Conservation (phyloP, 495 filamentous ascomycete genomes). For the Tuber umbilicatum region DNA sequence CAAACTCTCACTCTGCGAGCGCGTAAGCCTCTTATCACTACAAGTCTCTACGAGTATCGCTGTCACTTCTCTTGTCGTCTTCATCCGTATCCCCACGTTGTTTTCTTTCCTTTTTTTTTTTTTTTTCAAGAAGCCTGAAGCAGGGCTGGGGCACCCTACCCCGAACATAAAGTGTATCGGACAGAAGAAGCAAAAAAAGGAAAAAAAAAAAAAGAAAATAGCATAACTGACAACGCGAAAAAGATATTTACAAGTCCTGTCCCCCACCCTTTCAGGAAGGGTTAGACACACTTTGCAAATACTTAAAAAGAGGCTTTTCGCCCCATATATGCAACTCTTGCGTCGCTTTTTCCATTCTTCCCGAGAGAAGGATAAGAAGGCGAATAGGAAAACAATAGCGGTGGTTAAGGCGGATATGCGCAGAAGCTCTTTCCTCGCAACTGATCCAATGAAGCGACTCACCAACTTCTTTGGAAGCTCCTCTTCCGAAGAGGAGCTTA, state of each 20-base stretch:
- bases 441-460: slow-evolving; percentile 29
- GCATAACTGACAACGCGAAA: neutral
- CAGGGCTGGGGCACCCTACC: slow-evolving; percentile 1
- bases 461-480: slow-evolving; percentile 31
- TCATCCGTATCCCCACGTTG: neutral
- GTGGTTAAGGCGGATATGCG: slow-evolving; percentile 30
- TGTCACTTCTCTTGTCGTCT: neutral
- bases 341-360: neutral
- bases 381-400: neutral
- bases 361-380: neutral
- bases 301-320: slow-evolving; percentile 1
- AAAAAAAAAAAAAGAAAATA: neutral
- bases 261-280: neutral
- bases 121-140: neutral
- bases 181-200: neutral
- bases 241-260: neutral
- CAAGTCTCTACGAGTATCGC: neutral
- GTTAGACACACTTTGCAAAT: neutral
- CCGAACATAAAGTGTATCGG: neutral
- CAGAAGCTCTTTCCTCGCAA: slow-evolving; percentile 32
- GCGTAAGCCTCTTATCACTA: neutral
- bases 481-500: slow-evolving; percentile 23
- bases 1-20: neutral
- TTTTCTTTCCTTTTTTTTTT: neutral
- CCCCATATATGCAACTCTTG: slow-evolving; percentile 3